Base-by-base conservation (phyloP, 1,284 basidiomycete species). In the Heterobasidion parviporum region DNA sequence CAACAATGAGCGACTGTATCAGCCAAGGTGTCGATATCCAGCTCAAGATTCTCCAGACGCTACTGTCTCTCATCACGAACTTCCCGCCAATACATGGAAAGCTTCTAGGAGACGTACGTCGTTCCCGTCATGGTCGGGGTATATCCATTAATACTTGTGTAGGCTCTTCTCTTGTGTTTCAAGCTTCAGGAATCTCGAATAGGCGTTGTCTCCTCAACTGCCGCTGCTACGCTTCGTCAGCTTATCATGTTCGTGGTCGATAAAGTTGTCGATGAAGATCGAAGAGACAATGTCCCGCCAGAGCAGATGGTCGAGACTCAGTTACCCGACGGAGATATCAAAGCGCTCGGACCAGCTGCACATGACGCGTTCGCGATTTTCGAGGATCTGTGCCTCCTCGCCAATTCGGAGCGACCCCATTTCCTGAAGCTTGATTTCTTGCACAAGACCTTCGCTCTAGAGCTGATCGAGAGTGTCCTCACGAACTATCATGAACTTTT, bases 171-270 rank as follows among this genome's bases (percentile, higher is more conserved):
- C 34, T 74, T 98, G 8, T 98, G 94, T 66, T 98, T 98, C 78
- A 92, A 85, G 68, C 74, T 98, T 26, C 95, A 98, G 70, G 95
- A 98, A 61, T 95, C 92, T 6, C 85, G 92, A 58, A 97, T 97
- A 26, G 89, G 91, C 0, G 96, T 98, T 34, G 96, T 99, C 6
- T 96, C 94, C 3, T 97, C 94, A 0, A 99, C 96, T 1, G 97
- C 96, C 0, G 95, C 95, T 0, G 96, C 97, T 0, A 98, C 95
- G 0, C 80, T 99, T 7, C 87, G 96, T 1, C 96, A 98, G 69
- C 80, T 97, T 1, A 92, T 99, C 55, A 98, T 99, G 94, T 92
- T 97, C 62, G 87, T 98, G 12, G 92, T 98, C 52, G 96, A 99
- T 73, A 95, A 97, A 65, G 89, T 98, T 65, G 83, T 87, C 1